Evolutionary conservation across 2,329 filamentous ascomycete species (phyloP), one percentile per base, ranked within the genome.

Genomic region (Arthrobotrys iridis): DNA sequence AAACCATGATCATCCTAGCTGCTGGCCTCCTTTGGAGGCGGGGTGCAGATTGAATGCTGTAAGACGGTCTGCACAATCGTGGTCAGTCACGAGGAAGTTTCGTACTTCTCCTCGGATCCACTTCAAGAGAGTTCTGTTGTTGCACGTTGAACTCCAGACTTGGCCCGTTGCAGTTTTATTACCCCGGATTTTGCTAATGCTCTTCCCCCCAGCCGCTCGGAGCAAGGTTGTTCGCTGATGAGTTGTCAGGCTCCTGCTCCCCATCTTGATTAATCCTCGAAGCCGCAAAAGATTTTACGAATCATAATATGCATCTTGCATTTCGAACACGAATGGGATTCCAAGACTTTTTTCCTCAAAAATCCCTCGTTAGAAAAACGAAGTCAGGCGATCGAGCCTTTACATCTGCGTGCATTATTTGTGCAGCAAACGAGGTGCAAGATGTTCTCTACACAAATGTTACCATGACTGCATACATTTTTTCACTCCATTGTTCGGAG

Each of bases 181-280:
- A 74, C 70, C 70, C 70, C 70, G 70, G 70, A 74, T 74, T 74
- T 74, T 74, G 70, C 70, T 74, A 60, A 74, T 74, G 52, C 35
- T 45, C 33, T 52, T 66, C 70, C 62, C 70, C 60, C 60, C 62
- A 65, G 52, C 62, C 63, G 52, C 57, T 60, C 41, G 33, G 48
- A 50, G 43, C 70, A 74, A 74, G 70, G 70, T 74, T 74, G 33
- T 64, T 74, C 59, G 70, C 70, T 74, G 70, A 74, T 74, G 70
- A 74, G 70, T 74, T 74, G 70, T 74, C 70, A 74, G 70, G 67
- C 60, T 59, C 18, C 15, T 43, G 24, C 50, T 72, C 59, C 22
- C 48, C 59, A 59, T 65, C 67, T 65, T 64, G 59, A 57, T 64
- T 60, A 58, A 62, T 63, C 55, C 57, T 74, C 62, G 55, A 74